A percentile compares a stretch with the other conserved stretches of the same genome.
Conservation (phyloP, 192 early-diverging fungal genomes). For the Umbelopsis ramanniana region DNA sequence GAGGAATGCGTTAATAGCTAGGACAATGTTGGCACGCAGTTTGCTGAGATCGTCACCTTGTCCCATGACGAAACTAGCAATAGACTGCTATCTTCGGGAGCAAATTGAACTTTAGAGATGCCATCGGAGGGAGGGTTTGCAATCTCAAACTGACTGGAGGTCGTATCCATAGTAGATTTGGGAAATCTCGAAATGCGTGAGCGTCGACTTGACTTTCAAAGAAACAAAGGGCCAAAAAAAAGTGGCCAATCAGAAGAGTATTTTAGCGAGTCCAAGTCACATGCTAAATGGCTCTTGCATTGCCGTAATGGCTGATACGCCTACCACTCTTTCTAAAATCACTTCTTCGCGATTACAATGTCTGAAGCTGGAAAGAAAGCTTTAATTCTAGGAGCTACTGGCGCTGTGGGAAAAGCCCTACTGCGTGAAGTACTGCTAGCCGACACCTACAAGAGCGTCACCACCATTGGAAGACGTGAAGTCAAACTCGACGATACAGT, state of each 20-base stretch:
- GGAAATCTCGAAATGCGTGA: background rate
- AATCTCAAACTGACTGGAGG: constrained; percentile 66
- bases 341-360: background rate
- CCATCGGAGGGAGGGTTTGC: constrained; percentile 83
- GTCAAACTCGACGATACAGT: constrained; percentile 45
- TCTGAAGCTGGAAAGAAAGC: constrained; percentile 21
- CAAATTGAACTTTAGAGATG: constrained; percentile 78
- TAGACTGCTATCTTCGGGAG: constrained; percentile 62
- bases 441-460: constrained; percentile 53
- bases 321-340: background rate
- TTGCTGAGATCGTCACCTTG: constrained; percentile 53
- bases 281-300: background rate
- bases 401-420: constrained; percentile 64
- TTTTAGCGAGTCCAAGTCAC: background rate
- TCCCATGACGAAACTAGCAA: constrained; percentile 94
- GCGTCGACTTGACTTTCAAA: background rate
- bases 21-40: background rate
- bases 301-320: no score
- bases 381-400: background rate
- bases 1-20: background rate
- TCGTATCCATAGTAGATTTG: background rate
- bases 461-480: constrained; percentile 56
- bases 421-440: constrained; percentile 56
- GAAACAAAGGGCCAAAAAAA: background rate
- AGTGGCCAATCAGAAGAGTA: constrained; percentile 1